Base-by-base conservation (phyloP, 345 rosid species). In the Sonneratia caseolaris region DNA sequence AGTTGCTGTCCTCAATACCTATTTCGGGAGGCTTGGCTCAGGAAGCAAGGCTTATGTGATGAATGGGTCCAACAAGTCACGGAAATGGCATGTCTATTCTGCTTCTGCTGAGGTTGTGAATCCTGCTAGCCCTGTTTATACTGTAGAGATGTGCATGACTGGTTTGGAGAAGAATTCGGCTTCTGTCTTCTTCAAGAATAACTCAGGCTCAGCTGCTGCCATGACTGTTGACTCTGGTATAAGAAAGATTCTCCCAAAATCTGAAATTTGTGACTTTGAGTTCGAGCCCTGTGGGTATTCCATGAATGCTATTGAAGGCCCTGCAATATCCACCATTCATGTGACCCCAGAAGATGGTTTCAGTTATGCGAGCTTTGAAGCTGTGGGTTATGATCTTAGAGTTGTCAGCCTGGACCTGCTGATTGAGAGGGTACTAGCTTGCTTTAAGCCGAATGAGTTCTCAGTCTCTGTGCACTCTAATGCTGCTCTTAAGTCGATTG, bases 91-190 rank as follows among this genome's bases (percentile, higher is more conserved):
- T 67, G 90, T 88, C 1, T 90, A 92, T 84, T 82, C 92, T 78
- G 94, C 94, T 64, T 70, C 80, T 70, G 81, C 83, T 2, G 77
- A 82, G 18, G 62, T 73, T 18, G 19, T 42, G 15, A 40, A 13
- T 14, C 61, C 68, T 48, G 37, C 35, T 35, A 71, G 66, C 56
- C 78, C 86, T 13, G 75, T 83, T 64, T 83, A 84, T 79, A 88
- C 97, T 13, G 53, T 90, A 18, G 96, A 92, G 87, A 90, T 92
- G 90, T 92, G 96, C 82, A 81, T 92, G 96, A 92, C 97, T 70
- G 92, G 89, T 13, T 61, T 89, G 77, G 86, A 88, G 78, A 80
- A 76, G 76, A 79, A 81, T 35, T 74, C 65, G 65, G 92, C 89
- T 51, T 84, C 89, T 13, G 85, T 89, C 19, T 89, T 87, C 71